Percentiles rank a stretch among this genome's conserved stretches.
These are phyloP conservation scores for Aspergillus sp. DNA, from an alignment of 2,329 filamentous ascomycete genomes.

Conservation along the genomic window DNA sequence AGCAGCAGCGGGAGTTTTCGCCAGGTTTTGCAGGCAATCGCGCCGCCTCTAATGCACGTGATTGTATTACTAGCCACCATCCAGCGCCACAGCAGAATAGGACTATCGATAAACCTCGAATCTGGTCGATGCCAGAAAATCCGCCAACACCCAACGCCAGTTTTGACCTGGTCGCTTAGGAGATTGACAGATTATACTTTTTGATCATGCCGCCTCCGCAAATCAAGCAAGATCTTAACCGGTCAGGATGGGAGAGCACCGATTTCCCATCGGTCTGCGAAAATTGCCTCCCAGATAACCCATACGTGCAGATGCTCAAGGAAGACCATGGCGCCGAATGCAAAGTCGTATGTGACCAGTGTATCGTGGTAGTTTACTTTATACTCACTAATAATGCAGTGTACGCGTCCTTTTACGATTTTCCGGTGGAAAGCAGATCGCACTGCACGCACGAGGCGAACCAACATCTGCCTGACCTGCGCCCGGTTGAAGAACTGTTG, in stretches of 20 bases:
- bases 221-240: conserved; percentile 92
- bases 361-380: not conserved
- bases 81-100: not conserved
- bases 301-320: conserved; percentile 98
- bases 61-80: too few relatives aligned
- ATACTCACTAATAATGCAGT: conserved; percentile 34
- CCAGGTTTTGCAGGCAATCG: too few relatives aligned
- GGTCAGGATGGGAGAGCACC: conserved; percentile 84
- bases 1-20: too few relatives aligned
- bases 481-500: conserved; percentile 97
- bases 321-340: conserved; percentile 87
- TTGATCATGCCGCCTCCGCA: conserved; percentile 64
- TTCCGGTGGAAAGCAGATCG: conserved; percentile 93
- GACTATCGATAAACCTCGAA: conserved; percentile 9
- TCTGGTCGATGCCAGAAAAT: not conserved
- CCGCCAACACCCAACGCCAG: too few relatives aligned
- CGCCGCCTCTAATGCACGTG: too few relatives aligned
- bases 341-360: conserved; percentile 46
- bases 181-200: not conserved
- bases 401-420: conserved; percentile 89
- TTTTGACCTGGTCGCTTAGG: too few relatives aligned
- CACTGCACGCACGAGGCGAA: conserved; percentile 82
- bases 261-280: conserved; percentile 55
- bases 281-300: conserved; percentile 89
- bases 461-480: conserved; percentile 93